These are phyloP conservation scores for Chiua virens DNA, from an alignment of 768 basidiomycete species.

Conservation along the genomic window DNA sequence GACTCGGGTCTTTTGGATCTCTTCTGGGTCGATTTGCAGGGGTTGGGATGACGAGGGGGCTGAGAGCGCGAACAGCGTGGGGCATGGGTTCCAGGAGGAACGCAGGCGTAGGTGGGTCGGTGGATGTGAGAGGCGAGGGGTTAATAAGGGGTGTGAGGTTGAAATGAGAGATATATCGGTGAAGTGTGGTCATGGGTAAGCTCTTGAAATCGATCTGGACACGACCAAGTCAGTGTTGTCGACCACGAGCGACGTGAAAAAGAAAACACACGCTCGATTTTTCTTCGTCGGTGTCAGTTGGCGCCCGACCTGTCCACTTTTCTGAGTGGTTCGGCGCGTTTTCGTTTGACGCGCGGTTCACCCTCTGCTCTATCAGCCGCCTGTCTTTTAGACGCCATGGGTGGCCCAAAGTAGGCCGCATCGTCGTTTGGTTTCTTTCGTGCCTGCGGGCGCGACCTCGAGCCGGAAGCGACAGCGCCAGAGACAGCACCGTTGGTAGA, in stretches of 20 bases:
- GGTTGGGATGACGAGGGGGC: constrained; percentile 46
- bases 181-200: constrained; percentile 61
- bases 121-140: constrained; percentile 64
- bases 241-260: not conserved
- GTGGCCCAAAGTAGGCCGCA: constrained; percentile 66
- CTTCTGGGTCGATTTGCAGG: constrained; percentile 74
- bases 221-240: constrained; percentile 13
- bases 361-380: constrained; percentile 69
- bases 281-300: constrained; percentile 31
- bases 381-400: constrained; percentile 60
- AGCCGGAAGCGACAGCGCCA: constrained; percentile 39
- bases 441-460: constrained; percentile 62
- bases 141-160: constrained; percentile 69
- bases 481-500: constrained; percentile 24
- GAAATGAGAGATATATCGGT: constrained; percentile 72
- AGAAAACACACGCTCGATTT: constrained; percentile 30
- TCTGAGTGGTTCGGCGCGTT: constrained; percentile 53
- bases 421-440: constrained; percentile 67
- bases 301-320: constrained; percentile 40
- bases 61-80: constrained; percentile 49
- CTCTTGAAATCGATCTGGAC: constrained; percentile 73
- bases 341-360: constrained; percentile 74
- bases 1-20: constrained; percentile 56
- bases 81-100: constrained; percentile 52
- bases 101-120: constrained; percentile 70